These are phyloP conservation scores for Acorus calamus DNA, from an alignment of 106 monocot species.

Conservation along the genomic window DNA sequence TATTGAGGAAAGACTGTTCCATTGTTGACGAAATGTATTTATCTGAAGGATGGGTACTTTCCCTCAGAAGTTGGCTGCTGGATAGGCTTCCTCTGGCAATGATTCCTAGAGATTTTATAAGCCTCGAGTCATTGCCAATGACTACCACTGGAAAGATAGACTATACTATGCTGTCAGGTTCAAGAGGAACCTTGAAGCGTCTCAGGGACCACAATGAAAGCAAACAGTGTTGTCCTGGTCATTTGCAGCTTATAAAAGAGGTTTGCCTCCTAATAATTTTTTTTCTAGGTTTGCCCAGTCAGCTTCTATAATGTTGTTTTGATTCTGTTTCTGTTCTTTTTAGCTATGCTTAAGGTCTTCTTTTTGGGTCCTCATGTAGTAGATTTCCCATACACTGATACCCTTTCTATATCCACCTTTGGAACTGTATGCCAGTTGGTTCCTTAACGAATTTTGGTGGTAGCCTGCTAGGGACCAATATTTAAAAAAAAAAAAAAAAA, in stretches of 20 bases:
- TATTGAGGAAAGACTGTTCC: constrained; percentile 7
- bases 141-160: constrained; percentile 73
- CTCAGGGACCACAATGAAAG: constrained; percentile 7
- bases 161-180: constrained; percentile 42
- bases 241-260: constrained; percentile 58
- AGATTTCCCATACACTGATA: too few species aligned
- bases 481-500: too few species aligned
- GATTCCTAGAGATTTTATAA: constrained; percentile 47
- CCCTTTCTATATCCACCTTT: too few species aligned
- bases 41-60: constrained; percentile 20
- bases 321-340: too few species aligned
- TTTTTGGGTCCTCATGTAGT: too few species aligned
- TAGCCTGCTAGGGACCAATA: too few species aligned
- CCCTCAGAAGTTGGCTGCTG: constrained; percentile 55
- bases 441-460: too few species aligned
- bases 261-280: constrained; percentile 12
- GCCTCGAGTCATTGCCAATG: constrained; percentile 34
- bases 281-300: not conserved
- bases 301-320: not conserved
- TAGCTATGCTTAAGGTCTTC: too few species aligned
- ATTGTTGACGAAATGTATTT: not conserved
- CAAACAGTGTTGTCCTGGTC: constrained; percentile 9
- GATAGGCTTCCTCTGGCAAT: constrained; percentile 56
- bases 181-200: constrained; percentile 5
- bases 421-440: too few species aligned